These are phyloP conservation scores for Gossypium sturtianum DNA, from an alignment of 345 rosid genomes.

Conservation along the genomic window DNA sequence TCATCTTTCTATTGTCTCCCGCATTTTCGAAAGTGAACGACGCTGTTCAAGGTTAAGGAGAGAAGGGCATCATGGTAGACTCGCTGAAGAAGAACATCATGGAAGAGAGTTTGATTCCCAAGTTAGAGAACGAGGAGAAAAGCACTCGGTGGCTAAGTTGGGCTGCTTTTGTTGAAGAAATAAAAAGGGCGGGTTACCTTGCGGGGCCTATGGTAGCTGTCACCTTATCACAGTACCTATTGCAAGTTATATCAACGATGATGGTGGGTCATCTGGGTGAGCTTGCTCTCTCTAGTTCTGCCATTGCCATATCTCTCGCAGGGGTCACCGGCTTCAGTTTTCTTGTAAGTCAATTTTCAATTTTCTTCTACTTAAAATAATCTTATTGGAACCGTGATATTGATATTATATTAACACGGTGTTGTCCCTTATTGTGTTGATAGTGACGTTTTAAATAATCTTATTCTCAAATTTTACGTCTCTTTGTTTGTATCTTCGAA, in stretches of 20 bases:
- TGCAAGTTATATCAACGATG: conserved; percentile 23
- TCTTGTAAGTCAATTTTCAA: conserved; percentile 17
- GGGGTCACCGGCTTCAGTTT: conserved; percentile 29
- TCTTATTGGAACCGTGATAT: too few species aligned
- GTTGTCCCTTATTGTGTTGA: too few species aligned
- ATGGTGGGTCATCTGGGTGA: not conserved
- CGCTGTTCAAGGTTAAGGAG: not conserved
- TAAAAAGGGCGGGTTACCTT: not conserved
- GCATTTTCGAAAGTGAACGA: not conserved
- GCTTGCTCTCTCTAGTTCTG: conserved; percentile 23
- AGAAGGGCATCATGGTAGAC: not conserved
- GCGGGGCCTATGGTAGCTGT: conserved; percentile 2
- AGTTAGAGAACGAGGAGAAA: not conserved
- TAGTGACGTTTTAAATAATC: not conserved
- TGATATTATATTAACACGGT: too few species aligned
- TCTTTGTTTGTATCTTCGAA: not conserved
- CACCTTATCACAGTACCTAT: conserved; percentile 1
- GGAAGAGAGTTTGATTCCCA: conserved; percentile 1
- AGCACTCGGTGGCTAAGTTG: not conserved
- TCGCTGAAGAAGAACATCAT: not conserved
- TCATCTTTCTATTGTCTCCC: not conserved
- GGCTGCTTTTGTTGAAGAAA: conserved; percentile 4
- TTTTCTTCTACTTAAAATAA: not conserved
- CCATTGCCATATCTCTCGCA: conserved; percentile 29
- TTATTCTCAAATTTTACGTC: not conserved